Base-by-base conservation (phyloP, 768 basidiomycete genomes). In the Hypholoma sublateritium region DNA sequence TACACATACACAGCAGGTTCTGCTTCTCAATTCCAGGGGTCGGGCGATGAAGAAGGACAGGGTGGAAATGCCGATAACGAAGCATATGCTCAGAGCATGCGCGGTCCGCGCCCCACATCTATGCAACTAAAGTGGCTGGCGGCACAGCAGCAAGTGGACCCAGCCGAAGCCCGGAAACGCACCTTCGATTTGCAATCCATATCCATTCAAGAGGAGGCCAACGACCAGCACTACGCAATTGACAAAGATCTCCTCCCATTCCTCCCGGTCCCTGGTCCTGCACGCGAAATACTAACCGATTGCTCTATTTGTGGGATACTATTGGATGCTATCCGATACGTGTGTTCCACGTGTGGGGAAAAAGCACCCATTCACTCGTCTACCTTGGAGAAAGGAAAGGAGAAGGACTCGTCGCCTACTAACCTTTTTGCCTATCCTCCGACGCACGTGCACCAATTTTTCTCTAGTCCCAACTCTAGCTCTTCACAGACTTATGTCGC, bases 261-360 rank as follows among this genome's bases (percentile, higher is more conserved):
- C 56, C 70, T 82, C 22, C 75, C 76, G 1, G 73, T 79, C 3
- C 65, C 73, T 19, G 74, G 73, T 1, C 81, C 87, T 19, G 82
- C 87, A 8, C 76, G 80, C 4, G 81, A 83, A 22, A 77, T 80
- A 45, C 80, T 91, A 16, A 93, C 93, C 1, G 82, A 85, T 48
- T 98, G 95, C 70, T 94, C 93, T 0, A 83, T 84, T 45, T 98
- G 95, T 63, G 89, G 88, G 13, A 70, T 78, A 0, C 65, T 85
- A 5, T 75, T 98, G 17, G 88, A 93, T 50, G 80, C 84, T n/a
- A 85, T 96, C 68, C 86, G 92, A 45, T 97, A 98, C 69, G 87
- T 95, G 13, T 98, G 95, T 66, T 80, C 87, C 4, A 88, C 86
- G 21, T 96, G 95, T 64, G 93, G 93, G 8, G 89, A 91, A 71